Conservation (phyloP, 2,329 filamentous ascomycete species). For the Alternaria novae-zelandiae region DNA sequence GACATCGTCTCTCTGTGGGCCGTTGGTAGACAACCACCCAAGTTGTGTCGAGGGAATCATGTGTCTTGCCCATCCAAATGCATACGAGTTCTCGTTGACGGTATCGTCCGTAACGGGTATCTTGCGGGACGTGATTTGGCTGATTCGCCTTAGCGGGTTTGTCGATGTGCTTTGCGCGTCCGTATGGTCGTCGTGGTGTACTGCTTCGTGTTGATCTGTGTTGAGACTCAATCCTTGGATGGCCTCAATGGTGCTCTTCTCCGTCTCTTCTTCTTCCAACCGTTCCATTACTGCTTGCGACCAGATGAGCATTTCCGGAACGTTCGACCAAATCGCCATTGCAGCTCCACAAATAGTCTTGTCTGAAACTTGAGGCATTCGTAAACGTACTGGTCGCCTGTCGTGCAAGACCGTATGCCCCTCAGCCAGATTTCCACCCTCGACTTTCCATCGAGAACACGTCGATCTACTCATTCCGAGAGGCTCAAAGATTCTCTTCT, state of each 20-base stretch:
- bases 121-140: neutral
- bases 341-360: neutral
- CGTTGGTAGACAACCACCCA: neutral
- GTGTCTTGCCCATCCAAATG: neutral
- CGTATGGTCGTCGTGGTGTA: too few species aligned
- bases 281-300: neutral
- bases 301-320: neutral
- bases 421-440: neutral
- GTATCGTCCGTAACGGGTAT: neutral
- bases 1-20: neutral
- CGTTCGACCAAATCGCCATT: neutral
- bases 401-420: neutral
- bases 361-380: neutral
- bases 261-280: neutral
- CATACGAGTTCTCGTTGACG: neutral
- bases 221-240: too few species aligned
- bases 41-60: neutral
- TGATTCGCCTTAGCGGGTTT: neutral
- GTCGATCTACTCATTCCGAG: neutral
- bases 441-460: neutral
- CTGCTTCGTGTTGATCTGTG: too few species aligned
- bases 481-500: neutral
- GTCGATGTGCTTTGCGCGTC: too few species aligned
- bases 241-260: too few species aligned
- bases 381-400: neutral